These are phyloP conservation scores for Trypethelium eluteriae DNA, from an alignment of 495 filamentous ascomycete species.

Conservation along the genomic window DNA sequence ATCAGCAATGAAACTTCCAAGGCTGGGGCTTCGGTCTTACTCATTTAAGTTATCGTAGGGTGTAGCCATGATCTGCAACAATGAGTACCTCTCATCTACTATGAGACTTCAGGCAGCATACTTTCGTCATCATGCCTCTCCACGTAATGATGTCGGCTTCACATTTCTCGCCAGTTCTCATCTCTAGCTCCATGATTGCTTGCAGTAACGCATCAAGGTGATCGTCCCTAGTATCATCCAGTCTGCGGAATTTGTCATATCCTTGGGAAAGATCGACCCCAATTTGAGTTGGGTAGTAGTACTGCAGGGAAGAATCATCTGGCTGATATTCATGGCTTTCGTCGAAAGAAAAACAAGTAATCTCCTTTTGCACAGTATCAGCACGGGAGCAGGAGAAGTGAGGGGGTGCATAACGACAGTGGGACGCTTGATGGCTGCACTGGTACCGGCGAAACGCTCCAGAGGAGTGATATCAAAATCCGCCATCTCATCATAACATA, in stretches of 20 bases:
- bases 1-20: constrained; percentile 16
- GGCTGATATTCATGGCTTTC: constrained; percentile 65
- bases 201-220: constrained; percentile 79
- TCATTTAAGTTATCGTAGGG: constrained; percentile 76
- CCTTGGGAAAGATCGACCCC: constrained; percentile 66
- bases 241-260: constrained; percentile 73
- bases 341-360: constrained; percentile 87
- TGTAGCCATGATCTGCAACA: constrained; percentile 65
- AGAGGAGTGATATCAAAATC: constrained; percentile 1
- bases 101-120: constrained; percentile 28
- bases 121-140: constrained; percentile 99
- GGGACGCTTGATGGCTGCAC: constrained; percentile 12
- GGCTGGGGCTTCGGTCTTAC: constrained; percentile 37
- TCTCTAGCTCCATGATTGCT: constrained; percentile 65
- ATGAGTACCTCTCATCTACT: background rate
- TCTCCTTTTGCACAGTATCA: constrained; percentile 44
- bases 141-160: constrained; percentile 82
- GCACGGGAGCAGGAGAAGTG: background rate
- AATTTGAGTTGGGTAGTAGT: constrained; percentile 76
- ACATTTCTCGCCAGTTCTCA: constrained; percentile 54
- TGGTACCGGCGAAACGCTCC: background rate
- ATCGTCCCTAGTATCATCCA: constrained; percentile 74
- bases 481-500: background rate
- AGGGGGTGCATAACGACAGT: background rate
- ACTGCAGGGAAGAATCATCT: constrained; percentile 69